A percentile compares a stretch with the other conserved stretches of the same genome.
phyloP scores from a whole-genome alignment of 2,329 filamentous ascomycete genomes.

The Dactylellina sp. region DNA sequence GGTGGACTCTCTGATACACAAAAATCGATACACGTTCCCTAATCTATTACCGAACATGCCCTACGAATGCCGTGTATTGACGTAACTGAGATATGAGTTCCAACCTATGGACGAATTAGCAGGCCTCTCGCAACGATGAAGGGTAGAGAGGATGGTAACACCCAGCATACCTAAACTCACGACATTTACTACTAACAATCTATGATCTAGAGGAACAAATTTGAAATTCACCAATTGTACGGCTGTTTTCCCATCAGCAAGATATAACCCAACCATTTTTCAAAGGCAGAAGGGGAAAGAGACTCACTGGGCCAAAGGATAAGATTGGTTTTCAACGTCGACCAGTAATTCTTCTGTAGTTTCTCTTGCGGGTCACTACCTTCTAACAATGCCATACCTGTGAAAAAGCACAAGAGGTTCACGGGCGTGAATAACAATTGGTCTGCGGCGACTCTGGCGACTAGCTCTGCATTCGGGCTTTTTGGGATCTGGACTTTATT shows the following conservation, averaged over 20 bases:
- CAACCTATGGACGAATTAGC: conserved; percentile 67
- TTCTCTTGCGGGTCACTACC: conserved; percentile 74
- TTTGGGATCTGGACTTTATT: conserved; percentile 75
- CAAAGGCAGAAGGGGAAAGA: neutral
- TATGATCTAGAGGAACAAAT: conserved; percentile 82
- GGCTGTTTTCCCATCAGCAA: no score
- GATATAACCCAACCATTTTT: no score
- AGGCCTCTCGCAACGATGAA: no score
- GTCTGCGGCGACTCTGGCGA: conserved; percentile 82
- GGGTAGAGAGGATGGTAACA: no score
- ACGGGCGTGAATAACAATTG: conserved; percentile 86
- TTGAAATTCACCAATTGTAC: conserved; percentile 91
- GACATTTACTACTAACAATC: conserved; percentile 87
- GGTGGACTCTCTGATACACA: neutral
- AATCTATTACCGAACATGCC: neutral
- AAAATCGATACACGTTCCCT: neutral
- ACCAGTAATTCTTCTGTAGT: conserved; percentile 76
- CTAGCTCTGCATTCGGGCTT: conserved; percentile 75
- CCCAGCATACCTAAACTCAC: conserved; percentile 73
- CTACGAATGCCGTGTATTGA: conserved; percentile 65
- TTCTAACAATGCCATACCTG: conserved; percentile 85
- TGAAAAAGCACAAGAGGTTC: conserved; percentile 83
- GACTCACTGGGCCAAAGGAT: conserved; percentile 79
- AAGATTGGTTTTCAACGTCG: conserved; percentile 84
- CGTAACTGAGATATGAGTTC: conserved; percentile 74